phyloP scores from a whole-genome alignment of 2,329 filamentous ascomycete species.

The Moelleriella libera region DNA sequence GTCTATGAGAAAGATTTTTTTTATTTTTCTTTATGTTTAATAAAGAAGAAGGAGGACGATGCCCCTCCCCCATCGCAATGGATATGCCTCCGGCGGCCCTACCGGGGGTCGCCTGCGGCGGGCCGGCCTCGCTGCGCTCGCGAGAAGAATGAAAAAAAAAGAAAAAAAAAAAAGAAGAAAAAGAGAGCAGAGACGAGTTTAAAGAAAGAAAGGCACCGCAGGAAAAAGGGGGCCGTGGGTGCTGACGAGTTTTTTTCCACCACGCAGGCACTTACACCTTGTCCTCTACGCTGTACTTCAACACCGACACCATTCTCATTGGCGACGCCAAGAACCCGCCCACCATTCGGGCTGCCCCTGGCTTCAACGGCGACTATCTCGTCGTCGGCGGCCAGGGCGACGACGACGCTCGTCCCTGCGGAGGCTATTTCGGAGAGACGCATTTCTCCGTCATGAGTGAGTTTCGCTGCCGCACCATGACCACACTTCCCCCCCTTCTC shows the following conservation, averaged over 20 bases:
- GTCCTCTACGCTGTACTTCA: constrained; percentile 22
- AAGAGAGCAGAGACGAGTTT: no score
- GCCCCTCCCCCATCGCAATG: no score
- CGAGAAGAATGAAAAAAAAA: no score
- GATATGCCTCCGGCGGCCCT: no score
- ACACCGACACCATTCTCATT: constrained; percentile 30
- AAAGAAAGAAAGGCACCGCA: no score
- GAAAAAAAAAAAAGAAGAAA: no score
- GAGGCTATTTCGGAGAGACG: constrained; percentile 8
- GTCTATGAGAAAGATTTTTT: not conserved
- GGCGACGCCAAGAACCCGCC: constrained; percentile 29
- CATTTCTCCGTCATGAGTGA: constrained; percentile 9
- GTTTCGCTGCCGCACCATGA: not conserved
- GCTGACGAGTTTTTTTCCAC: not conserved
- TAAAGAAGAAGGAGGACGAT: no score
- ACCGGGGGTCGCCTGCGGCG: no score
- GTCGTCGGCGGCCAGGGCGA: constrained; percentile 13
- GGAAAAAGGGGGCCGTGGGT: not conserved
- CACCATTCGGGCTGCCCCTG: constrained; percentile 22
- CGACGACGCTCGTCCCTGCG: not conserved
- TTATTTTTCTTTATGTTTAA: no score
- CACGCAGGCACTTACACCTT: constrained; percentile 25
- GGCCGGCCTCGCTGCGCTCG: no score
- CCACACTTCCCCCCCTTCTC: no score
- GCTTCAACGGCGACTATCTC: constrained; percentile 19